phyloP scores from a whole-genome alignment of 495 filamentous ascomycete genomes.

The Penicillium diatomitis region DNA sequence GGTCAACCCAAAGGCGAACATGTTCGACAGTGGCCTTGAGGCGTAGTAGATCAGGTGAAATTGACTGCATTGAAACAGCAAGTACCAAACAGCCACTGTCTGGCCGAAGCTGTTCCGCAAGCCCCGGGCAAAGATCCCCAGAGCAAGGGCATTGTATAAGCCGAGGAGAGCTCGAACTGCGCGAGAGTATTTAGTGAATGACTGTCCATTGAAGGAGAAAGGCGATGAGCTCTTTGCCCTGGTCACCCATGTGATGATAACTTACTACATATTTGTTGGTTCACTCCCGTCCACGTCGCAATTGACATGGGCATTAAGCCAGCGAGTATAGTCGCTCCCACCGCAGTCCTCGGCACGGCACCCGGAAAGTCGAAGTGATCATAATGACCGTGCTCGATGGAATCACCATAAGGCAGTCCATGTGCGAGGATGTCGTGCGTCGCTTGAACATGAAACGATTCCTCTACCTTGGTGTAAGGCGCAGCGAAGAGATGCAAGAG shows the following conservation, averaged over 20 bases:
- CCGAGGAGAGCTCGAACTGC: conserved; percentile 72
- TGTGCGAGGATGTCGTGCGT: conserved; percentile 81
- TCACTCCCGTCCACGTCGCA: conserved; percentile 28
- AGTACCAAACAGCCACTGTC: conserved; percentile 68
- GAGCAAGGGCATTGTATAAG: conserved; percentile 59
- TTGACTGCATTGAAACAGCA: conserved; percentile 71
- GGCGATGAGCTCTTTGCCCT: not conserved
- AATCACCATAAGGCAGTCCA: conserved; percentile 56
- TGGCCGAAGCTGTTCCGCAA: conserved; percentile 61
- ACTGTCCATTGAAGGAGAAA: too few species aligned
- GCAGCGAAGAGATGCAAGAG: conserved; percentile 66
- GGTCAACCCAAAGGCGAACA: conserved; percentile 84
- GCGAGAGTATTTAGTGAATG: too few species aligned
- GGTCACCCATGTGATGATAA: not conserved
- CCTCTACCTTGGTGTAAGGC: conserved; percentile 97
- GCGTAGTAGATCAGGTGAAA: conserved; percentile 95
- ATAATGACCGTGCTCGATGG: conserved; percentile 46
- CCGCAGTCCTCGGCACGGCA: conserved; percentile 81
- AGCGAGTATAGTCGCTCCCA: conserved; percentile 68
- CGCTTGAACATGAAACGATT: conserved; percentile 97
- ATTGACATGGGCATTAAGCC: conserved; percentile 30
- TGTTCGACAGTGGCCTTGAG: conserved; percentile 86
- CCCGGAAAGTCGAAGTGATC: conserved; percentile 92
- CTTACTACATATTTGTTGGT: conserved; percentile 46
- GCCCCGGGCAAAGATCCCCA: conserved; percentile 54